These are phyloP conservation scores for Citrullus colocynthis DNA, from an alignment of 306 rosid species.

Conservation along the genomic window DNA sequence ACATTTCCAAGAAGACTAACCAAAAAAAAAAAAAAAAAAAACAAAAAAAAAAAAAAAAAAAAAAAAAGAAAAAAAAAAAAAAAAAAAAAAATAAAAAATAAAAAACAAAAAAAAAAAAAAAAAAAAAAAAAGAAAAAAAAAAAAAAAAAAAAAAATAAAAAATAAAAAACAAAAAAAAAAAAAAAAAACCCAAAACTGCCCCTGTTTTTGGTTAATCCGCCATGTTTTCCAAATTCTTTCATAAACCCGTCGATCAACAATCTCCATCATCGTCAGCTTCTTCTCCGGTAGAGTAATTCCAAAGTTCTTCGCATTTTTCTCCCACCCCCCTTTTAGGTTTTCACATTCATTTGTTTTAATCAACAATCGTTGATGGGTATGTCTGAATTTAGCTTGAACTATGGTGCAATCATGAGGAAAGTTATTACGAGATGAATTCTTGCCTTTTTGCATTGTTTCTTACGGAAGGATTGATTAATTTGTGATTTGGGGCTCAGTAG, in stretches of 20 bases:
- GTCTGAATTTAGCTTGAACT: not conserved
- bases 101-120: no score
- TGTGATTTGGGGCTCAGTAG: not conserved
- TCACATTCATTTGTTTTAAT: not conserved
- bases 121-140: no score
- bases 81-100: no score
- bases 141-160: no score
- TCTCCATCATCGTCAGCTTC: not conserved
- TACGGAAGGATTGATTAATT: not conserved
- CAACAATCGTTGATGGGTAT: not conserved
- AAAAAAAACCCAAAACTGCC: not conserved
- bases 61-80: no score
- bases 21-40: no score
- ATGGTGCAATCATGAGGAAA: not conserved
- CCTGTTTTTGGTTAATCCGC: conserved; percentile 18
- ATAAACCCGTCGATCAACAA: conserved; percentile 20
- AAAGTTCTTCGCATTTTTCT: not conserved
- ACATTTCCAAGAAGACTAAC: conserved; percentile 8
- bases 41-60: no score
- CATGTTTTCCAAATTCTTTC: conserved; percentile 58
- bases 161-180: no score
- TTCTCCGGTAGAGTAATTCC: conserved; percentile 24
- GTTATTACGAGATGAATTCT: not conserved
- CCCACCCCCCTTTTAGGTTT: not conserved
- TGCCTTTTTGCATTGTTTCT: not conserved